Base-by-base conservation (phyloP, 1,284 basidiomycete species). In the Microbotryomycetes sp. region DNA sequence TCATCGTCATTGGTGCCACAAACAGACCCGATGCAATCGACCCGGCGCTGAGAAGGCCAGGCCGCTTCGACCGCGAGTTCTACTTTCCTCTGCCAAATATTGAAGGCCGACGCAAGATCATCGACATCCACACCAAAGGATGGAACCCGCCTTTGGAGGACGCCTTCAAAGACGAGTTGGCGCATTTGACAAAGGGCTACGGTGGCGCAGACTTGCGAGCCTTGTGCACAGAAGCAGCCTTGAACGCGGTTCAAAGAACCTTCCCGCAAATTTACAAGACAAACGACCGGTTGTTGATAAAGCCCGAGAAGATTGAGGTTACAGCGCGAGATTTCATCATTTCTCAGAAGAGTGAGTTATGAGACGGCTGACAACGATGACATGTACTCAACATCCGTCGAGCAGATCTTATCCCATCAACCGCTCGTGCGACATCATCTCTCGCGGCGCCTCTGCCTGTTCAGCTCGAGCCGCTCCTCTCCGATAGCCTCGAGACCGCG, bases 251-350 rank as follows among this genome's bases (percentile, higher is more conserved):
- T 27, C 96, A 99, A 74, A 80, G 96, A 56, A 81, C 88, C 51
- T 99, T 98, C 75, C 96, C 96, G 0, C 96, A 99, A 74, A 96
- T 98, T 57, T 99, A 98, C 80, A 87, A 90, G 77, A 88, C 90
- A 2, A 84, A 82, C 29, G 91, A 98, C 66, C 81, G 96, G 5
- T 77, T 98, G 13, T 73, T 92, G 48, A 80, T 98, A 53, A 83
- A 92, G 63, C 89, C 93, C 1, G 86, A 89, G 69, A 86, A 86
- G 1, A 96, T 98, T 65, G 81, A 81, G 45, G 86, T 97, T 9
- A 85, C 88, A 53, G 81, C 96, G 45, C 83, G 90, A 57, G 96
- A 99, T 76, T 99, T 99, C 73, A 93, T 97, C 90, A 88, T 96
- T 72, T 91, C 93, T 1, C 85, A 97, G 66, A 93, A 97, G 77